Percentiles rank a stretch among this genome's conserved stretches.
These are phyloP conservation scores for Hyaloperonospora arabidopsidis DNA, from an alignment of 352 stramenopile genomes.

Conservation along the genomic window DNA sequence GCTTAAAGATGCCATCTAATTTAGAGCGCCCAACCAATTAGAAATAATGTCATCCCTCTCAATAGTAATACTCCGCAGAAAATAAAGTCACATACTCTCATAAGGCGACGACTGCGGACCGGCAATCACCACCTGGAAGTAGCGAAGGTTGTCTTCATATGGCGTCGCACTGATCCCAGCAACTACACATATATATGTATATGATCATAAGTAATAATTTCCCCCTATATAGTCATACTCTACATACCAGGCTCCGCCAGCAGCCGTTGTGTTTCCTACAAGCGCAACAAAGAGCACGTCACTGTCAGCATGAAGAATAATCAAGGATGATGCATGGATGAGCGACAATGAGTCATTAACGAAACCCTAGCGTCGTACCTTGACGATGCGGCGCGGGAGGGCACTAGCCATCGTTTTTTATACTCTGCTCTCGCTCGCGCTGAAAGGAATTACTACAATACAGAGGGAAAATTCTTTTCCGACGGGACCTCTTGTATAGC, in stretches of 20 bases:
- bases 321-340: not conserved
- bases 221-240: slow-evolving; percentile 3
- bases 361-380: slow-evolving; percentile 23
- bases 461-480: no score
- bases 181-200: no score
- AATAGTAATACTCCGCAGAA: slow-evolving; percentile 5
- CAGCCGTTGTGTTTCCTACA: slow-evolving; percentile 91
- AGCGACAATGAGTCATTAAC: no score
- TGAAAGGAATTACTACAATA: slow-evolving; percentile 11
- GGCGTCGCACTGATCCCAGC: slow-evolving; percentile 94
- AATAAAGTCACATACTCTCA: slow-evolving; percentile 62
- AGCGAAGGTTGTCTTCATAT: slow-evolving; percentile 96
- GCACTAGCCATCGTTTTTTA: slow-evolving; percentile 43
- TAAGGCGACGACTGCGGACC: slow-evolving; percentile 94
- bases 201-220: no score
- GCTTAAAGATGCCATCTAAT: slow-evolving; percentile 88
- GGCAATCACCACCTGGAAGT: slow-evolving; percentile 97
- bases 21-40: not conserved
- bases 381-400: slow-evolving; percentile 67
- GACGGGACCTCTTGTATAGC: no score
- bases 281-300: slow-evolving; percentile 1
- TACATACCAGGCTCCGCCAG: slow-evolving; percentile 85
- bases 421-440: not conserved
- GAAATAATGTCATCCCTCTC: not conserved
- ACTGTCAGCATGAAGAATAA: not conserved